phyloP scores from a whole-genome alignment of 1,139 yeast genomes.

The Petasospora fabianii region DNA sequence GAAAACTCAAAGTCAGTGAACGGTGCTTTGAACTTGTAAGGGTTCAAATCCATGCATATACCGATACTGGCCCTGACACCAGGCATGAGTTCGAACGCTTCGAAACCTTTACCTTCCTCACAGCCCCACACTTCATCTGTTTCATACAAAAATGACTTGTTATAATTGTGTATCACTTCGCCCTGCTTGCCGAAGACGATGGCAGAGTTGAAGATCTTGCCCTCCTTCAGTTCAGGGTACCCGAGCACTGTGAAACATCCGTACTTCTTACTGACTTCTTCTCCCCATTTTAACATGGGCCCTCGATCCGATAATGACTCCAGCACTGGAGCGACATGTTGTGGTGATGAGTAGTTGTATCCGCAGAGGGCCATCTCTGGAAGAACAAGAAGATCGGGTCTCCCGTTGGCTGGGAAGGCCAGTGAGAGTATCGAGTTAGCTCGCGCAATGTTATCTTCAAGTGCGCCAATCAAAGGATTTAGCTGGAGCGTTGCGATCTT shows the following conservation, averaged over 20 bases:
- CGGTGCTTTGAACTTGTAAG: constrained; percentile 79
- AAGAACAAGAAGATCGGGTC: constrained; percentile 58
- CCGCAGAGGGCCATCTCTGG: constrained; percentile 90
- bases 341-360: constrained; percentile 56
- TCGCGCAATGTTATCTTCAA: constrained; percentile 50
- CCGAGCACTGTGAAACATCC: constrained; percentile 76
- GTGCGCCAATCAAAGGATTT: constrained; percentile 60
- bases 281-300: constrained; percentile 55
- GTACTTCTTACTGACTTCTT: constrained; percentile 44
- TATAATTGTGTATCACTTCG: constrained; percentile 56
- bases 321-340: constrained; percentile 58
- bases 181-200: constrained; percentile 61
- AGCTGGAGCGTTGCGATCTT: constrained; percentile 67
- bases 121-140: constrained; percentile 86
- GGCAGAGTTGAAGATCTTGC: constrained; percentile 66
- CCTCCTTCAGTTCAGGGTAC: constrained; percentile 57
- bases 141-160: constrained; percentile 74
- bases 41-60: constrained; percentile 94
- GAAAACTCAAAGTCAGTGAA: constrained; percentile 74
- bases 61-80: constrained; percentile 55
- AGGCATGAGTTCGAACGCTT: constrained; percentile 24
- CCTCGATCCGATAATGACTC: constrained; percentile 42
- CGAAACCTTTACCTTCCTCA: constrained; percentile 53
- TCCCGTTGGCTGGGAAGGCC: constrained; percentile 18
- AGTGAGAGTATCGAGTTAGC: constrained; percentile 41